Evolutionary conservation across 257 asterid species (phyloP).

Genomic region (Voacanga thouarsii): DNA sequence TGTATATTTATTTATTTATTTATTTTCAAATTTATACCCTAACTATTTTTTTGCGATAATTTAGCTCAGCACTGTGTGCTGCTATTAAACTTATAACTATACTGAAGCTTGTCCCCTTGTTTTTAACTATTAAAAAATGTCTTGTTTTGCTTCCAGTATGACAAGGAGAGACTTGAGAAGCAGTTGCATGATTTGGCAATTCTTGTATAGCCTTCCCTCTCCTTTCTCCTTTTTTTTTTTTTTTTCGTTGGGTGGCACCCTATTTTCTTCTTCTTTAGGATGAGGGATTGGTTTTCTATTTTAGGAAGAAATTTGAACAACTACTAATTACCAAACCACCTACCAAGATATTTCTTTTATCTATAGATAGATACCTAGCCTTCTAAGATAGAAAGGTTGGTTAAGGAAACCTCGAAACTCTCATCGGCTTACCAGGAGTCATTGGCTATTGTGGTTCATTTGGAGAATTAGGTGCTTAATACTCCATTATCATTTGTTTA

Average conservation of each 20-base stretch:
- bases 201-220: slow-evolving; percentile 45
- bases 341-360: slow-evolving; percentile 10
- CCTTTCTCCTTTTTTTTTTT: neutral
- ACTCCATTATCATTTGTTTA: neutral
- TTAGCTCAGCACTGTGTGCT: neutral
- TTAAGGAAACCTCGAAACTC: slow-evolving; percentile 78
- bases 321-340: neutral
- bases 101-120: neutral
- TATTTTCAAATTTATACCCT: neutral
- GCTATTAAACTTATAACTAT: neutral
- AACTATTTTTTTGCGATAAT: neutral
- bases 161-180: slow-evolving; percentile 84
- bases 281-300: neutral
- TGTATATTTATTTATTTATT: no score
- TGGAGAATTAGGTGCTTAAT: slow-evolving; percentile 83
- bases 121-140: slow-evolving; percentile 8
- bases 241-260: neutral
- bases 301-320: neutral
- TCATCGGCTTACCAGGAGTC: slow-evolving; percentile 84
- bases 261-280: neutral
- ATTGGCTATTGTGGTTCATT: slow-evolving; percentile 53
- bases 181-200: slow-evolving; percentile 95
- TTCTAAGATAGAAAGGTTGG: slow-evolving; percentile 84
- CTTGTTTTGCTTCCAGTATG: slow-evolving; percentile 56
- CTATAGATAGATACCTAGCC: slow-evolving; percentile 93